These are phyloP conservation scores for Vigna hirtella DNA, from an alignment of 306 rosid genomes.

Conservation along the genomic window DNA sequence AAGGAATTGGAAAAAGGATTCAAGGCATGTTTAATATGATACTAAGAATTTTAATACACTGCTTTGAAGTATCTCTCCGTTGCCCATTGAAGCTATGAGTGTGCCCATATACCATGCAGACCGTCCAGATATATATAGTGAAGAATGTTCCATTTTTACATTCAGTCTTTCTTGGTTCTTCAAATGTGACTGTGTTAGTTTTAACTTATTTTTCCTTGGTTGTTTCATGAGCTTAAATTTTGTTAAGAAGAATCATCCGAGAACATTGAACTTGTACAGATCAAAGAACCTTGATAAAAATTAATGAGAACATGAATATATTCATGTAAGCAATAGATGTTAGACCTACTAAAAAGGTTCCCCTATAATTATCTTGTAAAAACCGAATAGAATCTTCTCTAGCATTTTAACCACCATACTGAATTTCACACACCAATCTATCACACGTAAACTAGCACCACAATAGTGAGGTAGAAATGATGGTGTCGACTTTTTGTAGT, in stretches of 20 bases:
- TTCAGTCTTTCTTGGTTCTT: no score
- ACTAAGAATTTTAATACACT: neutral
- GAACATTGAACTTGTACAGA: neutral
- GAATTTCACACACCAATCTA: no score
- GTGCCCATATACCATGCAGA: constrained; percentile 19
- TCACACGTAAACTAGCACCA: no score
- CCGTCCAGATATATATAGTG: constrained; percentile 10
- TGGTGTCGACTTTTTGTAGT: no score
- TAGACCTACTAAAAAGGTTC: no score
- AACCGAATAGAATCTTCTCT: no score
- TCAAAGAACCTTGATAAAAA: neutral
- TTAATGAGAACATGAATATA: no score
- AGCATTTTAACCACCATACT: no score
- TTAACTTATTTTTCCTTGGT: neutral
- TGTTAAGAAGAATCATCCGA: neutral
- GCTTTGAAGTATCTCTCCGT: constrained; percentile 16
- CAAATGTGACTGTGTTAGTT: no score
- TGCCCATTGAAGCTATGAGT: constrained; percentile 35
- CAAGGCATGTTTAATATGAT: constrained; percentile 75
- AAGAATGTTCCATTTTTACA: constrained; percentile 16
- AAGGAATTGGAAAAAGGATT: constrained; percentile 84
- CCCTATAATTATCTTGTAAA: no score
- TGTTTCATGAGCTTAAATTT: neutral
- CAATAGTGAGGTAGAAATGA: no score
- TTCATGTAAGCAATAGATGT: no score